Evolutionary conservation across 345 rosid species (phyloP).

Genomic region (Eucalyptus cloeziana): DNA sequence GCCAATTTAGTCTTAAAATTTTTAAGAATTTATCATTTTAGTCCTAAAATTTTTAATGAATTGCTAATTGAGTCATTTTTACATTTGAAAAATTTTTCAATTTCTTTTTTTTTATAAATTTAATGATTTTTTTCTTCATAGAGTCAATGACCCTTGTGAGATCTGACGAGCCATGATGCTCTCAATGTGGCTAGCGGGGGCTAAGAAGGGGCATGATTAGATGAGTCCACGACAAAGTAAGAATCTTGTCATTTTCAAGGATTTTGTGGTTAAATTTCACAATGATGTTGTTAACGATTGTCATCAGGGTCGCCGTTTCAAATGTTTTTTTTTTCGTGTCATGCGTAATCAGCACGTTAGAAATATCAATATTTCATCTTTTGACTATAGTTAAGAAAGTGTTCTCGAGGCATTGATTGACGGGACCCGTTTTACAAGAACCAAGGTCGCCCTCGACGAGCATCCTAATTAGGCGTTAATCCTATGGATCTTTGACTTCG

Average conservation of each 20-base stretch:
- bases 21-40: not conserved
- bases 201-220: too few relatives aligned
- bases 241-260: too few relatives aligned
- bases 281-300: not conserved
- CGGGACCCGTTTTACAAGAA: not conserved
- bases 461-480: not conserved
- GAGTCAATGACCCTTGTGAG: not conserved
- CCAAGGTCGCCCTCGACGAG: not conserved
- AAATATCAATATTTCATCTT: too few relatives aligned
- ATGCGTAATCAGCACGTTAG: not conserved
- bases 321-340: not conserved
- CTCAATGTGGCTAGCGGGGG: not conserved
- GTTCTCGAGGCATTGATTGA: not conserved
- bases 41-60: too few relatives aligned
- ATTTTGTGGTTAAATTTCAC: not conserved
- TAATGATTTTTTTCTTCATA: not conserved
- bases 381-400: not conserved
- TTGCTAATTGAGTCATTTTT: not conserved
- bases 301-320: not conserved
- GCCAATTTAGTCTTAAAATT: not conserved
- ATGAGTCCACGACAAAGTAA: too few relatives aligned
- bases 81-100: too few relatives aligned
- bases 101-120: too few relatives aligned
- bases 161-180: accelerated
- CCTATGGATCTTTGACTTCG: not conserved